Percentiles rank a stretch among this genome's conserved stretches.
Evolutionary conservation across 73 alveolate genomes (phyloP).

Genomic region (Durusdinium trenchii): DNA sequence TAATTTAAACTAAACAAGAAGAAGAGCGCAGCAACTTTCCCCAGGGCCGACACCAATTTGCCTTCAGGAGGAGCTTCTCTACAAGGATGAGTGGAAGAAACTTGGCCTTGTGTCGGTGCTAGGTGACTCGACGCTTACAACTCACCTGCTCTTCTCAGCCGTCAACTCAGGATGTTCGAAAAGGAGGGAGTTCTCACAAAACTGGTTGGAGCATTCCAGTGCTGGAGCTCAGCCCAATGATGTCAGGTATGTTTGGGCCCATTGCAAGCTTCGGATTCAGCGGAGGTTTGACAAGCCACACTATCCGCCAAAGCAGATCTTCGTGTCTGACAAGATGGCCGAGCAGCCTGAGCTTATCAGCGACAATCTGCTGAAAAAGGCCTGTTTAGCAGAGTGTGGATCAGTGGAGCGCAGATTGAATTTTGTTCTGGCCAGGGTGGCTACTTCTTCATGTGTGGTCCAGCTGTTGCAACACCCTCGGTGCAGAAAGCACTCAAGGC

Average conservation of each 20-base stretch:
- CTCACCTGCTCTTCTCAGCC: neutral
- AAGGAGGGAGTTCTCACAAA: constrained; percentile 72
- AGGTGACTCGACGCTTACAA: neutral
- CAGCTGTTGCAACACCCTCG: constrained; percentile 90
- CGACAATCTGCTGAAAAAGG: constrained; percentile 86
- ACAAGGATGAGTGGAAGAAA: constrained; percentile 91
- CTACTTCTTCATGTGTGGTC: constrained; percentile 95
- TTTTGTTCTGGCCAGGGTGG: constrained; percentile 63
- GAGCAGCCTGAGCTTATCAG: constrained; percentile 95
- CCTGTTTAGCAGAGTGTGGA: neutral
- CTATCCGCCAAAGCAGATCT: constrained; percentile 94
- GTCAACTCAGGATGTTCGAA: constrained; percentile 61
- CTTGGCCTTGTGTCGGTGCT: neutral
- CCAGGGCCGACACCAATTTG: too few species aligned
- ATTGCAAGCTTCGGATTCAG: neutral
- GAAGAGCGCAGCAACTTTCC: too few species aligned
- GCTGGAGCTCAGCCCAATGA: neutral
- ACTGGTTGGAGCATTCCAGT: constrained; percentile 92
- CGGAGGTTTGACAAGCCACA: constrained; percentile 80
- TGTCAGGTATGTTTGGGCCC: neutral
- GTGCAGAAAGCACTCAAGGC: constrained; percentile 95
- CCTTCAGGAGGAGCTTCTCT: constrained; percentile 86
- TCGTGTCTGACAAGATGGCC: constrained; percentile 92
- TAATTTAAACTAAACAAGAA: too few species aligned
- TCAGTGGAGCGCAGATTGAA: neutral